Evolutionary conservation across 1,139 yeast species (phyloP).

Genomic region (Blastobotrys proliferans): DNA sequence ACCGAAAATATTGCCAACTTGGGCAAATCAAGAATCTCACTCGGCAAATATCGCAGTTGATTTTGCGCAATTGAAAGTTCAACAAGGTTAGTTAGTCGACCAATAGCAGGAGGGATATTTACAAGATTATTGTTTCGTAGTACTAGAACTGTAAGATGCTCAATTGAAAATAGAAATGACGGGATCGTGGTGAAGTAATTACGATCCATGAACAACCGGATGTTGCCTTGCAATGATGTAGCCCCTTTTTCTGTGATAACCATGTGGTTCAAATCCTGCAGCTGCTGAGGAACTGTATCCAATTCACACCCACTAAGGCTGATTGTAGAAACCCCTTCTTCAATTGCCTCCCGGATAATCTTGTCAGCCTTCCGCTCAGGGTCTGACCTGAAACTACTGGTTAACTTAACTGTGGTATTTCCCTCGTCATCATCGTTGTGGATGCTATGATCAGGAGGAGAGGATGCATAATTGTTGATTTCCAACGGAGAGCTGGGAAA

Average conservation of each 20-base stretch:
- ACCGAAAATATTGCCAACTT: constrained; percentile 45
- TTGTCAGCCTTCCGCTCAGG: constrained; percentile 3
- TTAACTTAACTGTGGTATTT: constrained; percentile 5
- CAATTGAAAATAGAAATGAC: constrained; percentile 48
- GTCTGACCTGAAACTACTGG: not conserved
- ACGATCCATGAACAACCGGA: constrained; percentile 48
- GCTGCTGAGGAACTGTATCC: constrained; percentile 49
- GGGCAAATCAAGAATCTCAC: constrained; percentile 47
- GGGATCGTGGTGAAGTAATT: constrained; percentile 50
- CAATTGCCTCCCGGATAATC: constrained; percentile 31
- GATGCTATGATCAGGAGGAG: not conserved
- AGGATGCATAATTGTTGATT: constrained; percentile 1
- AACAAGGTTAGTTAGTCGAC: constrained; percentile 40
- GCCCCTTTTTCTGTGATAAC: constrained; percentile 29
- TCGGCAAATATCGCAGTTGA: constrained; percentile 49
- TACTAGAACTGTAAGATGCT: constrained; percentile 50
- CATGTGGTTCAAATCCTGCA: constrained; percentile 50
- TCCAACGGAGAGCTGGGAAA: constrained; percentile 6
- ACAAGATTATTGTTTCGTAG: constrained; percentile 50
- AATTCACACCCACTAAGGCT: constrained; percentile 44
- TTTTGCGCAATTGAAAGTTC: constrained; percentile 54
- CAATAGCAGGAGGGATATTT: constrained; percentile 51
- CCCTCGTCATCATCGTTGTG: not conserved
- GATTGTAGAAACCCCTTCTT: constrained; percentile 37
- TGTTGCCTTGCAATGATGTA: constrained; percentile 24